Evolutionary conservation across 345 rosid species (phyloP).

Genomic region (Sapria himalayana): DNA sequence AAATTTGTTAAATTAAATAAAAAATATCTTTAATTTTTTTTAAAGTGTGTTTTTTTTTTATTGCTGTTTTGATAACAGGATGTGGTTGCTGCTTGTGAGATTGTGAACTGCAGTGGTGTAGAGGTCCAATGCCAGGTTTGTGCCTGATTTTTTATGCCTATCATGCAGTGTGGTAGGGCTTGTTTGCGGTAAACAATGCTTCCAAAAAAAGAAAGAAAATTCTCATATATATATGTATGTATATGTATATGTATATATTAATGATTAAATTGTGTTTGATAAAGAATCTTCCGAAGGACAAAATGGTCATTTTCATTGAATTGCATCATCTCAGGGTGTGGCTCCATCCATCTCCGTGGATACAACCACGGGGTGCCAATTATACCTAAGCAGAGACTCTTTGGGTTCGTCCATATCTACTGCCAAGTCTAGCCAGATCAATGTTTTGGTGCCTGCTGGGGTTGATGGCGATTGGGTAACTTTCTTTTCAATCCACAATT

Average conservation of each 20-base stretch:
- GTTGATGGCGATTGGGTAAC: constrained; percentile 73
- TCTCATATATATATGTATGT: too few species aligned
- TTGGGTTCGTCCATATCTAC: constrained; percentile 64
- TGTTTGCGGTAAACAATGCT: too few species aligned
- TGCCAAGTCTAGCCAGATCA: constrained; percentile 87
- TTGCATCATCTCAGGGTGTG: constrained; percentile 69
- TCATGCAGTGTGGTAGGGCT: too few species aligned
- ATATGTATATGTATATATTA: too few species aligned
- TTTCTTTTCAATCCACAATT: constrained; percentile 1
- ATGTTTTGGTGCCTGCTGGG: constrained; percentile 54
- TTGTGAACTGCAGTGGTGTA: constrained; percentile 77
- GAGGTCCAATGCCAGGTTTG: constrained; percentile 98
- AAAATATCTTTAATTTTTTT: constrained; percentile 7
- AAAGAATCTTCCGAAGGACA: too few species aligned
- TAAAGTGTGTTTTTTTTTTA: not conserved
- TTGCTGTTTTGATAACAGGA: constrained; percentile 25
- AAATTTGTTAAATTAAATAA: too few species aligned
- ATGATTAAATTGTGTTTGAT: too few species aligned
- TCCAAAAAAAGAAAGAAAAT: too few species aligned
- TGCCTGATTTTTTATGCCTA: too few species aligned
- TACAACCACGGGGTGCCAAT: constrained; percentile 73
- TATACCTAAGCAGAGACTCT: constrained; percentile 65
- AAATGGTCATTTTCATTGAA: too few species aligned
- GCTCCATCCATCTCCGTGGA: constrained; percentile 93
- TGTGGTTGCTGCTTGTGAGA: constrained; percentile 97